Conservation (phyloP, 345 rosid genomes). For the Populus pruinosa region DNA sequence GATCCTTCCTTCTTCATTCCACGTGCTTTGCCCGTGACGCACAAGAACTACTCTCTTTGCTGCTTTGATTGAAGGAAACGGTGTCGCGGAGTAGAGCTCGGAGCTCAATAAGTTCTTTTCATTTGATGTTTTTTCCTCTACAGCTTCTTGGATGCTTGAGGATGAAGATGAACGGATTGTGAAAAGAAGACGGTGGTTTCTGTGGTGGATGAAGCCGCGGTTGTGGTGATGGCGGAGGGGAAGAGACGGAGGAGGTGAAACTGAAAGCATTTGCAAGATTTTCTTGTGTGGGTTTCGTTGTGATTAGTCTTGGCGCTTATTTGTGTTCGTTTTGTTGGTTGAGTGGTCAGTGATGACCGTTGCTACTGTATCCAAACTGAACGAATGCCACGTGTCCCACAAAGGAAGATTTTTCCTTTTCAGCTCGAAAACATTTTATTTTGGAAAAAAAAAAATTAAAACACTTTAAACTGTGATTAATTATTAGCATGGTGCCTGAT, state of each 20-base stretch:
- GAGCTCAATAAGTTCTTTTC: slow-evolving; percentile 20
- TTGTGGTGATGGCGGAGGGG: slow-evolving; percentile 27
- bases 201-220: slow-evolving; percentile 24
- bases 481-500: not conserved
- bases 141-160: slow-evolving; percentile 25
- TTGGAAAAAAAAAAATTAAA: not conserved
- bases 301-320: slow-evolving; percentile 14
- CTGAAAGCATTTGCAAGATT: slow-evolving; percentile 29
- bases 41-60: slow-evolving; percentile 86
- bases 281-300: not conserved
- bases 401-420: not conserved
- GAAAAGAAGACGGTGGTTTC: not conserved
- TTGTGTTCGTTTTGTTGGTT: not conserved
- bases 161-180: slow-evolving; percentile 37
- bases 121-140: slow-evolving; percentile 25
- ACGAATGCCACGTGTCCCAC: not conserved
- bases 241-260: slow-evolving; percentile 23
- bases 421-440: not conserved
- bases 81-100: slow-evolving; percentile 31
- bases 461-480: not conserved
- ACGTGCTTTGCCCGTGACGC: slow-evolving; percentile 96
- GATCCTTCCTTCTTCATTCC: slow-evolving; percentile 90
- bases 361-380: slow-evolving; percentile 9
- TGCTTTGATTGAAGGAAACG: slow-evolving; percentile 45
- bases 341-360: slow-evolving; percentile 19